These are phyloP conservation scores for Eucalyptus cloeziana DNA, from an alignment of 345 rosid species.

Conservation along the genomic window DNA sequence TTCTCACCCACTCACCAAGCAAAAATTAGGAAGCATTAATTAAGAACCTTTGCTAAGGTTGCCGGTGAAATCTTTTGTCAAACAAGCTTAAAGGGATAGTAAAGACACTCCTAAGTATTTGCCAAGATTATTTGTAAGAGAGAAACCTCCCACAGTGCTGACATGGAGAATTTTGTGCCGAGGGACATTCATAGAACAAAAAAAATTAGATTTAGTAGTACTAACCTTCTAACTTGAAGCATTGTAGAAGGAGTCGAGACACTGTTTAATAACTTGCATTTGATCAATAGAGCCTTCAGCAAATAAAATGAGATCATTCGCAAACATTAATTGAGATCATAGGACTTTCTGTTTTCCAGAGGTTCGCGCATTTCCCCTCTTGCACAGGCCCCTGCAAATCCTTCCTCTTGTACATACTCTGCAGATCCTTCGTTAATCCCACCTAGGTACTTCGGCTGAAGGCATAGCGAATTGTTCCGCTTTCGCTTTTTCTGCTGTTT, in stretches of 20 bases:
- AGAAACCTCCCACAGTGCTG: background rate
- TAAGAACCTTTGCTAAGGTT: background rate
- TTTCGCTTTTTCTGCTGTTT: background rate
- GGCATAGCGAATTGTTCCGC: background rate
- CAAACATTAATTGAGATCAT: background rate
- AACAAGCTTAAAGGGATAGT: background rate
- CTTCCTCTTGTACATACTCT: background rate
- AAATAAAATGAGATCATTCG: background rate
- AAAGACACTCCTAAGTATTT: background rate
- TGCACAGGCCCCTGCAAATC: too few species aligned
- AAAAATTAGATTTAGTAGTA: too few species aligned
- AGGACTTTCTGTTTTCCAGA: background rate
- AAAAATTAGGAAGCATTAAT: background rate
- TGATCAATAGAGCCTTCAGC: background rate
- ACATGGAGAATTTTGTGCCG: background rate
- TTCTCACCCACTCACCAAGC: background rate
- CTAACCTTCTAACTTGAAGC: background rate
- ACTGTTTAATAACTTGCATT: background rate
- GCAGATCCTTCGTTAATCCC: background rate
- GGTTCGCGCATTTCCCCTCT: background rate
- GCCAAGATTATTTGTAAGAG: background rate
- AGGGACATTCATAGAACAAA: background rate
- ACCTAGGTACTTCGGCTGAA: background rate
- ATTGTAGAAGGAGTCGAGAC: background rate
- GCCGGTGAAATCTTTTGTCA: background rate